Evolutionary conservation across 2,329 filamentous ascomycete genomes (phyloP).

Genomic region (Xylariaceae sp.): DNA sequence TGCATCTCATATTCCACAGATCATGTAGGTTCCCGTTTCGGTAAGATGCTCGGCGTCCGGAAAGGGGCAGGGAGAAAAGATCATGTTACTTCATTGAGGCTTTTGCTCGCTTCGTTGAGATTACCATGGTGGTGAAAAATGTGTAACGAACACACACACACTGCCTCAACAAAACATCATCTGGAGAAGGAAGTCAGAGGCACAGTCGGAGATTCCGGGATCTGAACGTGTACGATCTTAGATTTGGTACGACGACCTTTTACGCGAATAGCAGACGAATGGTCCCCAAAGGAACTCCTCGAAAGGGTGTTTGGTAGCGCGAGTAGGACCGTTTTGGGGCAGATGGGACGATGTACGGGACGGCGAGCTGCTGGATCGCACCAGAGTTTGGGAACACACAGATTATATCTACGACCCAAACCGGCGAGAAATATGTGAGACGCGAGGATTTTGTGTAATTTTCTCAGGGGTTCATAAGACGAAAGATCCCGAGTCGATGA

Average conservation of each 20-base stretch:
- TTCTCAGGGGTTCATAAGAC: not conserved
- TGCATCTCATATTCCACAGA: constrained; percentile 2
- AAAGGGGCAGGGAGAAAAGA: not conserved
- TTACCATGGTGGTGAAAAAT: not conserved
- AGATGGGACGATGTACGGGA: not conserved
- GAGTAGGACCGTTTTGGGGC: not conserved
- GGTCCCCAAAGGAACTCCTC: not conserved
- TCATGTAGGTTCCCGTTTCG: not conserved
- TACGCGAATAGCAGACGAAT: not conserved
- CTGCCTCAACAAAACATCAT: not conserved
- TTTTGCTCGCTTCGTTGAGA: constrained; percentile 1
- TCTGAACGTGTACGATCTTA: not conserved
- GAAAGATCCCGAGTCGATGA: not conserved
- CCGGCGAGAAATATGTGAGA: not conserved
- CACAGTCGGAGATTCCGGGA: not conserved
- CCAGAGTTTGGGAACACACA: not conserved
- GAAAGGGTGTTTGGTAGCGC: not conserved
- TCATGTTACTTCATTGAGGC: constrained; percentile 2
- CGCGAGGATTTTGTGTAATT: not conserved
- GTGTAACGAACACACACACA: not conserved
- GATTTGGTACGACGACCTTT: not conserved
- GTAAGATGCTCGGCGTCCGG: not conserved
- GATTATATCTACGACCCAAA: not conserved
- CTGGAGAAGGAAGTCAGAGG: not conserved
- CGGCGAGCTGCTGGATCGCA: not conserved